Conservation (phyloP, 306 rosid genomes). For the Prunus mira region DNA sequence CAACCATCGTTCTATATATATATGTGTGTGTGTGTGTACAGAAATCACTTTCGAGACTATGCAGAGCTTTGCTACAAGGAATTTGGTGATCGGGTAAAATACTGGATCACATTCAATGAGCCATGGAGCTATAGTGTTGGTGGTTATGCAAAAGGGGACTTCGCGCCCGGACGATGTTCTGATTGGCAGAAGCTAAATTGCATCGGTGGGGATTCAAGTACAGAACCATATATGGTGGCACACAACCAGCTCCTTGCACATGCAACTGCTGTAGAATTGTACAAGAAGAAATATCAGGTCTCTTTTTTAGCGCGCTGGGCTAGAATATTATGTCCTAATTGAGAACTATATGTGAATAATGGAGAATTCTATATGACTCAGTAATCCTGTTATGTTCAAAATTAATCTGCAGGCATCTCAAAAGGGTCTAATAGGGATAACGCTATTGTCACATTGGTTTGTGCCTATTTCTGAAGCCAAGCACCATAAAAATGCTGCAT, state of each 20-base stretch:
- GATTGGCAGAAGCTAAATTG: slow-evolving; percentile 46
- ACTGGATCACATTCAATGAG: slow-evolving; percentile 72
- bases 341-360: neutral
- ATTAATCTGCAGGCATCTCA: slow-evolving; percentile 41
- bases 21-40: neutral
- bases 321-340: neutral
- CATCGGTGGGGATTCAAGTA: slow-evolving; percentile 62
- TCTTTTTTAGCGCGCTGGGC: neutral
- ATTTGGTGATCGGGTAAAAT: slow-evolving; percentile 66
- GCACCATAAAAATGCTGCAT: slow-evolving; percentile 35
- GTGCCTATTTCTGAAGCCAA: slow-evolving; percentile 33
- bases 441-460: slow-evolving; percentile 42
- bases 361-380: neutral
- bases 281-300: slow-evolving; percentile 59
- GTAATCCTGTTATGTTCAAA: neutral
- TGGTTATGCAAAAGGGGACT: slow-evolving; percentile 46
- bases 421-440: slow-evolving; percentile 66
- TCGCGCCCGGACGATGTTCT: slow-evolving; percentile 69
- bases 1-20: neutral
- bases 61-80: slow-evolving; percentile 61
- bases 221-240: slow-evolving; percentile 59
- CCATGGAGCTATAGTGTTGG: slow-evolving; percentile 34
- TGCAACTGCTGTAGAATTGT: slow-evolving; percentile 50
- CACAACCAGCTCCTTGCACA: slow-evolving; percentile 66
- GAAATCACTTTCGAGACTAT: slow-evolving; percentile 45